Evolutionary conservation across 163 green algal genomes (phyloP), one percentile per base, ranked within the genome.

Genomic region (Scenedesmus sp.): DNA sequence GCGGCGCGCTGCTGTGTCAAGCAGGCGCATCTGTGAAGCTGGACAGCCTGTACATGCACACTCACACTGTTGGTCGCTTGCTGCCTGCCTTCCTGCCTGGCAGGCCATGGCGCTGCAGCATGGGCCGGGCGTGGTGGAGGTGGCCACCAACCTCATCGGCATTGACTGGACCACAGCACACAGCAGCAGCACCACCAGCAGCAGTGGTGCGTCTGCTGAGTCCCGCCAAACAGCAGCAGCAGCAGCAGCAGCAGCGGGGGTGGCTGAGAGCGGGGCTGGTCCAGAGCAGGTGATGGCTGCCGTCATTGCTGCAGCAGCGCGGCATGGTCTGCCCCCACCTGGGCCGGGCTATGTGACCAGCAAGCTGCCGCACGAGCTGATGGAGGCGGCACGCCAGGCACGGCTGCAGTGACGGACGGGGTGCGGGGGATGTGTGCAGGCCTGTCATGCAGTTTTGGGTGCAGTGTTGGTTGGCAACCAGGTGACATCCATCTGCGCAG

Each of bases 71-170:
- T 59, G 42, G 4, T 18, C 46, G 43, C n/a, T 12, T 6, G 18
- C 43, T n/a, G n/a, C n/a, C 20, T 65, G 44, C 44, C 20, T 70
- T 20, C n/a, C 22, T 76, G 30, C 24, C 12, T 1, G 42, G 72
- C 92, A 98, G 92, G 95, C 97, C 10, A 98, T 98, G 96, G 97
- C 95, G 6, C 94, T 98, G 82, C 85, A 81, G 61, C 96, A 98
- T 53, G 83, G 42, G 0, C 88, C 90, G 30, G 93, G 92, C 44
- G 81, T 72, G 43, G 43, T 96, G 35, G 94, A 97, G 92, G 89
- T 97, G 43, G 95, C 95, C 5, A 97, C 94, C 82, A 97, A 97
- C 87, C 91, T 97, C 61, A 90, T 97, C 42, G 90, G 94, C 80
- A 30, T 83, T 7, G 85, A 89, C 43, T 89, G 85, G 85, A 43